A percentile compares a stretch with the other conserved stretches of the same genome.
Evolutionary conservation across 179 eudicot genomes (phyloP).

Genomic region (Spergularia azorica): DNA sequence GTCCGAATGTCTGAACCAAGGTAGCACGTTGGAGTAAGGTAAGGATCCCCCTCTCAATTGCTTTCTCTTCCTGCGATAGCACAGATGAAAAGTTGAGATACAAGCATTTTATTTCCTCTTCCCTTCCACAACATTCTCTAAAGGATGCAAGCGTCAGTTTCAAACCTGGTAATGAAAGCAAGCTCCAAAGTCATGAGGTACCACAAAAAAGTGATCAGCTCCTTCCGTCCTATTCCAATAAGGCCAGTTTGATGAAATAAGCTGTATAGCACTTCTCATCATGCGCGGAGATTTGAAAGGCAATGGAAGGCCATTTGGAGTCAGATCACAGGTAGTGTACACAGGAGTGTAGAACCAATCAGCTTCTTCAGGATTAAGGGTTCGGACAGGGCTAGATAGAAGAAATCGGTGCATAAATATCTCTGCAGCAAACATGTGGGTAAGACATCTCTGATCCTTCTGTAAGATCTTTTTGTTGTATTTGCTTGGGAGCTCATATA

Average conservation of each 20-base stretch:
- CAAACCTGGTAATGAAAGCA: constrained; percentile 90
- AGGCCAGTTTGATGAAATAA: constrained; percentile 94
- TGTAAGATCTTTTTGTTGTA: constrained; percentile 92
- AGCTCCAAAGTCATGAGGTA: constrained; percentile 91
- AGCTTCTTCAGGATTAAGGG: constrained; percentile 94
- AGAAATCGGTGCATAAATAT: constrained; percentile 90
- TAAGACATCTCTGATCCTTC: constrained; percentile 88
- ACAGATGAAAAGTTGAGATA: constrained; percentile 2
- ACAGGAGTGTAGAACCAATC: constrained; percentile 98
- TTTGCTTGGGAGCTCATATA: constrained; percentile 96
- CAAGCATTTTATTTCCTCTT: not conserved
- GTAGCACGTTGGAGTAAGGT: constrained; percentile 78
- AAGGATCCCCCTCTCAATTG: constrained; percentile 92
- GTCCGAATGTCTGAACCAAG: constrained; percentile 94
- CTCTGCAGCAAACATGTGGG: constrained; percentile 97
- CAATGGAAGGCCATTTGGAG: constrained; percentile 90
- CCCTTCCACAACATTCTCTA: not conserved
- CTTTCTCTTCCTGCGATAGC: constrained; percentile 87
- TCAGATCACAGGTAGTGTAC: constrained; percentile 82
- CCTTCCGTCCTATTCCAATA: constrained; percentile 97
- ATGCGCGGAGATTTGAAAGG: constrained; percentile 97
- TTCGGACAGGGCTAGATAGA: constrained; percentile 77
- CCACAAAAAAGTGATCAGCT: constrained; percentile 90
- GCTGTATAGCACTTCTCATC: constrained; percentile 98
- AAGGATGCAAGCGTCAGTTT: not conserved